These are phyloP conservation scores for Pseudevernia furfuracea DNA, from an alignment of 495 filamentous ascomycete species.

Conservation along the genomic window DNA sequence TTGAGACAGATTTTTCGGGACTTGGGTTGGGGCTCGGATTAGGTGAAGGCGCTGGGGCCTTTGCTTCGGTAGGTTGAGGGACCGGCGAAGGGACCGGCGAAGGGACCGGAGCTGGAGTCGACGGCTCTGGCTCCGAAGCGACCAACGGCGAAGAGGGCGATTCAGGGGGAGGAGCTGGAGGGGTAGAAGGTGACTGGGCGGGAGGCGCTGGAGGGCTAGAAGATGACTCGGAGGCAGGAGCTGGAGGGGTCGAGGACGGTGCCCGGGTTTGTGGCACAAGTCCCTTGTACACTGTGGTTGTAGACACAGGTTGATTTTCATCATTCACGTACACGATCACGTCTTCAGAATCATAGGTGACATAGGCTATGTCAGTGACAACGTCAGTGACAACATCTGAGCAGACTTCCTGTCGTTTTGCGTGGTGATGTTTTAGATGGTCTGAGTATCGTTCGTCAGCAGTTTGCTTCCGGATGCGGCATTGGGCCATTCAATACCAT, in stretches of 20 bases:
- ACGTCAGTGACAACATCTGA: conserved; percentile 17
- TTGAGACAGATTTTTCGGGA: background rate
- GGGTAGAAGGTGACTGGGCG: conserved; percentile 2
- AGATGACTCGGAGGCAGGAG: background rate
- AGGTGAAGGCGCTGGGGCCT: background rate
- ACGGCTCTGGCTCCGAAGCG: background rate
- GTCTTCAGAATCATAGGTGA: conserved; percentile 36
- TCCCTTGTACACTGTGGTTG: conserved; percentile 13
- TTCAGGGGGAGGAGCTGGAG: conserved; percentile 9
- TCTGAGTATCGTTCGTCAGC: conserved; percentile 3
- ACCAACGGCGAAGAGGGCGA: background rate
- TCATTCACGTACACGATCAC: conserved; percentile 61
- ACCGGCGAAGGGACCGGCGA: background rate
- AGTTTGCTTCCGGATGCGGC: background rate
- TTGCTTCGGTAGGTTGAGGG: background rate
- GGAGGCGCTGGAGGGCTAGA: conserved; percentile 6
- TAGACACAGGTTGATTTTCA: conserved; percentile 46
- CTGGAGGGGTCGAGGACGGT: background rate
- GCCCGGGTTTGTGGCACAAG: background rate
- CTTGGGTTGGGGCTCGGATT: background rate
- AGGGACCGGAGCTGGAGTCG: background rate
- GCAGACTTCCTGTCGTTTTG: conserved; percentile 11
- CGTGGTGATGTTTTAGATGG: conserved; percentile 14
- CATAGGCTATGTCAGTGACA: conserved; percentile 31
- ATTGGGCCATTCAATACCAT: conserved; percentile 32